A percentile compares a stretch with the other conserved stretches of the same genome.
These are phyloP conservation scores for Aegilops longissima DNA, from an alignment of 176 grass and related monocot species.

Conservation along the genomic window DNA sequence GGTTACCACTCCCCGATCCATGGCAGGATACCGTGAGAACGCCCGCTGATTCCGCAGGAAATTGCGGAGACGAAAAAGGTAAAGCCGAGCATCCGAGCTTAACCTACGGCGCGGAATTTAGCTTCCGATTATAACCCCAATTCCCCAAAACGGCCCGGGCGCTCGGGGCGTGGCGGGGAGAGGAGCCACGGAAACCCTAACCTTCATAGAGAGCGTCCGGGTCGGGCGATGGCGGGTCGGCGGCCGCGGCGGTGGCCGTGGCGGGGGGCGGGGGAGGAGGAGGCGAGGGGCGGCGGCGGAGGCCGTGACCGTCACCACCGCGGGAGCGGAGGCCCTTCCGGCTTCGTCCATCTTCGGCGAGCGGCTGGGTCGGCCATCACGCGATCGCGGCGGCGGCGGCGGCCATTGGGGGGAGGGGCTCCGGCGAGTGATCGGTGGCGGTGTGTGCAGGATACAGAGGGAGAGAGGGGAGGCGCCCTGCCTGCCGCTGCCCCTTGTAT, in stretches of 20 bases:
- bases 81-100: constrained; percentile 9
- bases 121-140: constrained; percentile 28
- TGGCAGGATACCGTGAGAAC: not conserved
- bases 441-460: not conserved
- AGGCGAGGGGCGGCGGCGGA: constrained; percentile 42
- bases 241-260: constrained; percentile 17
- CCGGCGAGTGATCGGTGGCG: constrained; percentile 49
- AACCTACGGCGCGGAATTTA: constrained; percentile 33
- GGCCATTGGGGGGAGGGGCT: constrained; percentile 46
- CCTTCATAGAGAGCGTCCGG: constrained; percentile 34
- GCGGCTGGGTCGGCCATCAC: constrained; percentile 37
- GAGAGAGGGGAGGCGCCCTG: not conserved
- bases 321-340: constrained; percentile 47
- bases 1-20: not conserved
- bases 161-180: not conserved
- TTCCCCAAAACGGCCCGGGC: constrained; percentile 2
- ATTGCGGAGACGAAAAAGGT: not conserved
- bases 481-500: constrained; percentile 39
- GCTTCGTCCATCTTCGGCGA: constrained; percentile 52
- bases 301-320: constrained; percentile 39
- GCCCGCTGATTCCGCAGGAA: not conserved
- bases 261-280: constrained; percentile 30
- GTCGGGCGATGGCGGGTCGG: constrained; percentile 33
- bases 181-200: constrained; percentile 18
- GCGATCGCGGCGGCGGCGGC: constrained; percentile 39